Conservation (phyloP, 805 yeast species). For the Wickerhamiella sorbophila region DNA sequence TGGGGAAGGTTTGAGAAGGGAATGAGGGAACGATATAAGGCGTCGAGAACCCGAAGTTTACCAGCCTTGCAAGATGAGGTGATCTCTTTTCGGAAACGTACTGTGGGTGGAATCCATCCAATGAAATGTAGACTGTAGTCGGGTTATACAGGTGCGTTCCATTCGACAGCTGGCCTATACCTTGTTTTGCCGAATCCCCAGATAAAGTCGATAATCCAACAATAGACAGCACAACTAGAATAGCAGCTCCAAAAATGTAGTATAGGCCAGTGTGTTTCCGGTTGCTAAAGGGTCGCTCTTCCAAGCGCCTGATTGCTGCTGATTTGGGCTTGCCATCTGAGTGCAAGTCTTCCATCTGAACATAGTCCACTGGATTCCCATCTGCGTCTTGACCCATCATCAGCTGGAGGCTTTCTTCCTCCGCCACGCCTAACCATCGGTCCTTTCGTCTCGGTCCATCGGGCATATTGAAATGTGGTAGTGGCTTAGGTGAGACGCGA, state of each 20-base stretch:
- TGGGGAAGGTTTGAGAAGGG: conserved; percentile 82
- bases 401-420: conserved; percentile 16
- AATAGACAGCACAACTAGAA: conserved; percentile 6
- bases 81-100: conserved; percentile 52
- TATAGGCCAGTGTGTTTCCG: conserved; percentile 1
- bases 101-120: conserved; percentile 89
- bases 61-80: conserved; percentile 52
- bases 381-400: conserved; percentile 12
- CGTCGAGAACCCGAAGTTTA: conserved; percentile 39
- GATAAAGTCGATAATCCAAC: conserved; percentile 2
- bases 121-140: conserved; percentile 65
- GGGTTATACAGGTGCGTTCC: conserved; percentile 59
- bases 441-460: not conserved
- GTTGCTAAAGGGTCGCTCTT: not conserved
- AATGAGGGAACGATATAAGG: conserved; percentile 82
- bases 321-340: conserved; percentile 7
- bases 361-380: conserved; percentile 11
- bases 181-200: not conserved
- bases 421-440: conserved; percentile 7
- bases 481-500: too few species aligned
- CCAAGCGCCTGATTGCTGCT: not conserved
- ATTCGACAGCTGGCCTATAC: conserved; percentile 26
- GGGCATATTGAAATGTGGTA: too few species aligned
- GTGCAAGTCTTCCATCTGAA: conserved; percentile 16
- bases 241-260: conserved; percentile 4